Evolutionary conservation across 192 early-diverging fungal genomes (phyloP).

Genomic region (Rhizoclosmatium globosum): DNA sequence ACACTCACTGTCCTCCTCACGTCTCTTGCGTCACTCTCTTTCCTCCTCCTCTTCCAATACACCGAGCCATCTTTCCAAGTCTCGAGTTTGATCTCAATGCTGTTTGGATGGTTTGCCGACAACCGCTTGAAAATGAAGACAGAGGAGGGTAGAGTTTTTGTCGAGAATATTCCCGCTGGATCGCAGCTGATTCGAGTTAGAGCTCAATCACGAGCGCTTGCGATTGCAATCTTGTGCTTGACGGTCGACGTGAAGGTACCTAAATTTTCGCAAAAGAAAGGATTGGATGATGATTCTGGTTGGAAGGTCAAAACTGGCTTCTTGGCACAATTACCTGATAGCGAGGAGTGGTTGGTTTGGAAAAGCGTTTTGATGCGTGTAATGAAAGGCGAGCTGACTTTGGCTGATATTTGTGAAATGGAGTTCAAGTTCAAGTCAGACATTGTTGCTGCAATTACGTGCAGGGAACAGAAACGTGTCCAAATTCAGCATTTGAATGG

Average conservation of each 20-base stretch:
- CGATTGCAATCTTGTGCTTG: not conserved
- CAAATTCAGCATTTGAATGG: too few relatives aligned
- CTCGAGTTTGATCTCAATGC: constrained; percentile 1
- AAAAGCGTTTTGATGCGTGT: not conserved
- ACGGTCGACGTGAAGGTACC: not conserved
- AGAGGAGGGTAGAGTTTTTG: not conserved
- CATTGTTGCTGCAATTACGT: not conserved
- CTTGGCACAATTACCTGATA: not conserved
- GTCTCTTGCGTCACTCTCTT: constrained; percentile 11
- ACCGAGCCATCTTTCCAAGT: not conserved
- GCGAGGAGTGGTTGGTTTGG: not conserved
- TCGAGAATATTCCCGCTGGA: not conserved
- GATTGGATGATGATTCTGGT: not conserved
- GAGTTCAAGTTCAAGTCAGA: not conserved
- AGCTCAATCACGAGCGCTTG: not conserved
- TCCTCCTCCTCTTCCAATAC: constrained; percentile 24
- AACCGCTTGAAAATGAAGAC: constrained; percentile 21
- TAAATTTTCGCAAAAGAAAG: too few relatives aligned
- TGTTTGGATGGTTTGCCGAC: constrained; percentile 26
- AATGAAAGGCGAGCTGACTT: not conserved
- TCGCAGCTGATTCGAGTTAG: not conserved
- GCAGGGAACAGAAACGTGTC: not conserved
- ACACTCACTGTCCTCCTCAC: not conserved
- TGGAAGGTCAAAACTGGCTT: not conserved
- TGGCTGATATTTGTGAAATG: not conserved